Base-by-base conservation (phyloP, 306 rosid genomes). In the Argentina anserina region DNA sequence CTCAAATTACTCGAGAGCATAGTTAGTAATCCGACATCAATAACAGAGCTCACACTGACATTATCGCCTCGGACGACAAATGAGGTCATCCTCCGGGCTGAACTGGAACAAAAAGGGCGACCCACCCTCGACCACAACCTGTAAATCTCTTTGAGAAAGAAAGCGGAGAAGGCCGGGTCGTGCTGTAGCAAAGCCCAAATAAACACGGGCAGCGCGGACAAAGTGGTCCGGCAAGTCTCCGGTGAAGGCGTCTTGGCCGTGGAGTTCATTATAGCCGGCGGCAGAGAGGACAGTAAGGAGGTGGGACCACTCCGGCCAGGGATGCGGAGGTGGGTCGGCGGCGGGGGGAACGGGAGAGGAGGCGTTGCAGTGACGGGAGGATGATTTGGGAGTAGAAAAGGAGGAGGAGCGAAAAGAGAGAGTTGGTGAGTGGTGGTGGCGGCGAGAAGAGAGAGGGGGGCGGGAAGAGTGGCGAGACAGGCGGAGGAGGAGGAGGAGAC, bases 91-190 rank as follows among this genome's bases (percentile, higher is more conserved):
- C 79, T 87, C 40, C 78, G 68, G 50, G 58, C 69, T 0, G 89
- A 84, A 66, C n/a, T 64, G 83, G 76, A 91, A 91, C 79, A 89
- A 80, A 75, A 83, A 88, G 5, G 97, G 92, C 2, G 81, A 58
- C 53, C 87, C 91, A 20, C 82, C 78, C 67, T 81, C 68, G n/a
- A 89, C 87, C 31, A 91, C 81, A 37, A 75, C 81, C 46, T 86
- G 86, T 66, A 94, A 53, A 79, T 94, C 95, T 74, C 87, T 83
- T 79, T 70, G 72, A 0, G 96, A 82, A 81, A 94, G 97, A 79
- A 89, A 82, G 71, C 98, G 79, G 58, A 94, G 62, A 68, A 91
- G 88, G 36, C 80, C 84, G 2, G 88, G 77, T 13, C 94, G 78
- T 12, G 85, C 87, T 23, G 85, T 82, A 0, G 98, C 87, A 53